A percentile compares a stretch with the other conserved stretches of the same genome.
Conservation (phyloP, 768 basidiomycete genomes). For the Mycena vulgaris region DNA sequence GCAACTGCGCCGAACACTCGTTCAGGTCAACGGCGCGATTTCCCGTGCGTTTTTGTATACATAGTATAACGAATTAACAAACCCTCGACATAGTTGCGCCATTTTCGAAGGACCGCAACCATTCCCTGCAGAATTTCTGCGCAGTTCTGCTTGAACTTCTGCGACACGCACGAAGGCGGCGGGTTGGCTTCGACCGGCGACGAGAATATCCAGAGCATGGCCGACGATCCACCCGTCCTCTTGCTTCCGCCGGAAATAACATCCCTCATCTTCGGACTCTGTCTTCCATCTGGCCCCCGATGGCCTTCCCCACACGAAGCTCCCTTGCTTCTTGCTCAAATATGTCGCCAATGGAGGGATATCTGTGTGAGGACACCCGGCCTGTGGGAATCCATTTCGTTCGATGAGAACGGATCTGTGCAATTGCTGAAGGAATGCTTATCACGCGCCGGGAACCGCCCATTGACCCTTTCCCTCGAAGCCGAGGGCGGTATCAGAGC, state of each 20-base stretch:
- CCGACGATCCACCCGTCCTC: not conserved
- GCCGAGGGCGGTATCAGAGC: not conserved
- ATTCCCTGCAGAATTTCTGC: too few relatives aligned
- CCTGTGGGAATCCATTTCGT: slow-evolving; percentile 6
- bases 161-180: too few relatives aligned
- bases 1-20: too few relatives aligned
- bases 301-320: slow-evolving; percentile 1
- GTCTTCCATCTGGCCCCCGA: not conserved
- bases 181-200: too few relatives aligned
- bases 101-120: too few relatives aligned
- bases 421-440: slow-evolving; percentile 13
- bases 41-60: too few relatives aligned
- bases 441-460: not conserved
- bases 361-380: slow-evolving; percentile 11
- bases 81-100: too few relatives aligned
- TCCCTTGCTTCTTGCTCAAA: slow-evolving; percentile 21
- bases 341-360: slow-evolving; percentile 22
- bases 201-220: too few relatives aligned
- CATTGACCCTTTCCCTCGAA: not conserved
- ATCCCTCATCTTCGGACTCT: not conserved
- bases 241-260: slow-evolving; percentile 5
- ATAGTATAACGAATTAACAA: too few relatives aligned
- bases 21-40: too few relatives aligned
- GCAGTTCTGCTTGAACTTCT: too few relatives aligned
- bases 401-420: not conserved